Evolutionary conservation across 1,139 yeast species (phyloP).

Genomic region (Suhomyces atakaporum): DNA sequence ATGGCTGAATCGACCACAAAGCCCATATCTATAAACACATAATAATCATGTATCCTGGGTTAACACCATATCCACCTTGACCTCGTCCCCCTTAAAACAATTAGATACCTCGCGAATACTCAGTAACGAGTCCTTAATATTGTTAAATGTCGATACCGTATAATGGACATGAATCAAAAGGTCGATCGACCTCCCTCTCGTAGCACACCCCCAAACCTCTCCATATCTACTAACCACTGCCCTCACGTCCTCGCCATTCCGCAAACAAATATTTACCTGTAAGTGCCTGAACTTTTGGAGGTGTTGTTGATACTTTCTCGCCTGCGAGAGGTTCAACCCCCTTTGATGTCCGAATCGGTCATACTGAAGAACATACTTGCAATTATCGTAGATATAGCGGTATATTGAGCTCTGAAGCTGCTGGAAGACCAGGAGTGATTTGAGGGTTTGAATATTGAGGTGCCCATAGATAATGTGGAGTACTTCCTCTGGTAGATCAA

Average conservation of each 20-base stretch:
- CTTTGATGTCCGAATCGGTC: conserved; percentile 2
- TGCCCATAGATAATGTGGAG: conserved; percentile 7
- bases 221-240: conserved; percentile 3
- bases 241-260: conserved; percentile 9
- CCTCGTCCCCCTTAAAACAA: conserved; percentile 7
- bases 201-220: conserved; percentile 4
- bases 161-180: conserved; percentile 8
- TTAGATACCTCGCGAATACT: conserved; percentile 6
- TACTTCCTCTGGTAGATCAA: conserved; percentile 15
- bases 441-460: conserved; percentile 9
- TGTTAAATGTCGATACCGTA: conserved; percentile 5
- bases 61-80: conserved; percentile 9
- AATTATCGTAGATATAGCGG: conserved; percentile 13
- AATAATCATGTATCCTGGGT: conserved; percentile 1
- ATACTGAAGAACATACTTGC: conserved; percentile 12
- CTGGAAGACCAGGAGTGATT: conserved; percentile 11
- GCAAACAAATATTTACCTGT: conserved; percentile 9
- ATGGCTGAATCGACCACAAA: no score
- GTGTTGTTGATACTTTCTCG: conserved; percentile 4
- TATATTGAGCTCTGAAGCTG: conserved; percentile 11
- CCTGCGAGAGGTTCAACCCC: conserved; percentile 6
- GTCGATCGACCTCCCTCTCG: conserved; percentile 3
- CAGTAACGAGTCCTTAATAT: conserved; percentile 9
- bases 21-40: no score
- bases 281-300: conserved; percentile 4